phyloP scores from a whole-genome alignment of 2,329 filamentous ascomycete species.

The Aureobasidium musti region DNA sequence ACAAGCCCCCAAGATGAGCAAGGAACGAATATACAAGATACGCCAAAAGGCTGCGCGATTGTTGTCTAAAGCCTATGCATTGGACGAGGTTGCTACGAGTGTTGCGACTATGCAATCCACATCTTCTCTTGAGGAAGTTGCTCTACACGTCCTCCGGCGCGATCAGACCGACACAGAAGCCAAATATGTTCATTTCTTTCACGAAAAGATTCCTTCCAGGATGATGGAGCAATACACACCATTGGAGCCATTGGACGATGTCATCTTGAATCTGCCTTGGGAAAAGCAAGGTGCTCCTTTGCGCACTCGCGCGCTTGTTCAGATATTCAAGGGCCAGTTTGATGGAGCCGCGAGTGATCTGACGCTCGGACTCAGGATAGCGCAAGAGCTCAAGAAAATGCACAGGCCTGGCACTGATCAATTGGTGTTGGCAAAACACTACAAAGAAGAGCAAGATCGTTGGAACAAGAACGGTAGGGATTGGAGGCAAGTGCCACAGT shows the following conservation, averaged over 20 bases:
- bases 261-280: constrained; percentile 64
- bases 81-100: constrained; percentile 81
- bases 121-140: constrained; percentile 75
- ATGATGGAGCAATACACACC: constrained; percentile 72
- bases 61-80: constrained; percentile 72
- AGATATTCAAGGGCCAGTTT: constrained; percentile 73
- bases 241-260: constrained; percentile 65
- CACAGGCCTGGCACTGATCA: constrained; percentile 55
- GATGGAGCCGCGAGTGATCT: constrained; percentile 70
- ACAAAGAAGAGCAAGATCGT: constrained; percentile 42
- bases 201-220: constrained; percentile 80
- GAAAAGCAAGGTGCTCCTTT: constrained; percentile 68
- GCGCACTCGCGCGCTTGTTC: constrained; percentile 72
- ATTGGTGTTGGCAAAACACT: constrained; percentile 54
- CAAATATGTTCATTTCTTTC: constrained; percentile 89
- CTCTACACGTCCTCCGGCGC: constrained; percentile 69
- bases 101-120: constrained; percentile 82
- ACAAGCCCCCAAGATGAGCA: constrained; percentile 63
- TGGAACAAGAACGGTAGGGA: constrained; percentile 46
- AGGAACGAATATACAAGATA: constrained; percentile 76
- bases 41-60: constrained; percentile 78
- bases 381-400: constrained; percentile 44
- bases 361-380: constrained; percentile 64
- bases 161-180: constrained; percentile 69
- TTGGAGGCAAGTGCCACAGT: constrained; percentile 54